These are phyloP conservation scores for Medicago lupulina DNA, from an alignment of 306 rosid species.

Conservation along the genomic window DNA sequence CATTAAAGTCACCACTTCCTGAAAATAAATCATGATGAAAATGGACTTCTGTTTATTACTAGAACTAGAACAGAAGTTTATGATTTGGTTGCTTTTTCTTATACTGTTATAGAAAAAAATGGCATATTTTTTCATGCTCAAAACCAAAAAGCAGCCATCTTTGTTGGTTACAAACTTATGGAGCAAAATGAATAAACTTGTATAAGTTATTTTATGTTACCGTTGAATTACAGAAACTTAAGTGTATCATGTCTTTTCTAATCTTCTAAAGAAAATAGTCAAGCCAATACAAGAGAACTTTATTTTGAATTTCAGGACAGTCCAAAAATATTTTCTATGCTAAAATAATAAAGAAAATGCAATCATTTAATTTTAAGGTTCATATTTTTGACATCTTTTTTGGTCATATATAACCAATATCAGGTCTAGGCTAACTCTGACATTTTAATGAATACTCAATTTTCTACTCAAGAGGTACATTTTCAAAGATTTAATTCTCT, in stretches of 20 bases:
- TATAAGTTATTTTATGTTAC: conserved; percentile 21
- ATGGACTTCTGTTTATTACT: conserved; percentile 21
- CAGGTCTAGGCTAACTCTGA: neutral
- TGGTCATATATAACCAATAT: conserved; percentile 10
- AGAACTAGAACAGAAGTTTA: neutral
- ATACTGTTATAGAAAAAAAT: neutral
- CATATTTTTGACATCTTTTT: neutral
- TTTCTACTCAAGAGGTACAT: too few relatives aligned
- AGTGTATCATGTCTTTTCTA: conserved; percentile 10
- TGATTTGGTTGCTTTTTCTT: conserved; percentile 27
- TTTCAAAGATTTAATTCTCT: too few relatives aligned
- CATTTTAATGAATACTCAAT: neutral
- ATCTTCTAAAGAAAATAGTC: conserved; percentile 14
- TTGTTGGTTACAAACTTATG: neutral
- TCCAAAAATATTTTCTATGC: too few relatives aligned
- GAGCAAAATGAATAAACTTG: conserved; percentile 29
- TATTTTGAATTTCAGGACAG: too few relatives aligned
- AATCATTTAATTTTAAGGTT: too few relatives aligned
- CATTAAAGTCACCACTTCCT: conserved; percentile 43
- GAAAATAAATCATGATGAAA: conserved; percentile 9
- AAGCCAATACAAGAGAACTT: neutral
- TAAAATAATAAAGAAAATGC: too few relatives aligned
- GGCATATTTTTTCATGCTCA: conserved; percentile 7
- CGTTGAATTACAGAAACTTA: conserved; percentile 9
- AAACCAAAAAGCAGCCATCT: conserved; percentile 1